phyloP scores from a whole-genome alignment of 768 basidiomycete species.

The Amanita rimosa region DNA sequence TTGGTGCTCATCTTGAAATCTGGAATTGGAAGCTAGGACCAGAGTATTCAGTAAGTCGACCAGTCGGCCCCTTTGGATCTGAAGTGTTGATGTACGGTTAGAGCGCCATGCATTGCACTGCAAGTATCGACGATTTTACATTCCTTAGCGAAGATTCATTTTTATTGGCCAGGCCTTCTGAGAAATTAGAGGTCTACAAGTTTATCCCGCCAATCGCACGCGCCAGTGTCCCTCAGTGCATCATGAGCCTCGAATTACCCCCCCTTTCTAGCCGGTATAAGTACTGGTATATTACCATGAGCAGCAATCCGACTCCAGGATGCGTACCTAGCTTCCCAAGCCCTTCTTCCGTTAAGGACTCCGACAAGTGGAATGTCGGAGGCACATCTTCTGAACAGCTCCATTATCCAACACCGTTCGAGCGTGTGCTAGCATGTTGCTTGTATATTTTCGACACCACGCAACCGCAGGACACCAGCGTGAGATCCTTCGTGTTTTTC shows the following conservation, averaged over 20 bases:
- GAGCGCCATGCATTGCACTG: conserved; percentile 28
- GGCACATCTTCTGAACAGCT: conserved; percentile 16
- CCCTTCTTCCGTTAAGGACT: not conserved
- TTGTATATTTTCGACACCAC: conserved; percentile 30
- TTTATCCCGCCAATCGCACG: conserved; percentile 26
- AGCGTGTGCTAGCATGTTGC: conserved; percentile 39
- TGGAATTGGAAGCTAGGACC: conserved; percentile 37
- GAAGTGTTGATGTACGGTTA: conserved; percentile 9
- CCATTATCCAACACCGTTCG: conserved; percentile 34
- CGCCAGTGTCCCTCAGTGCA: conserved; percentile 19
- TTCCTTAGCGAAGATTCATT: conserved; percentile 35
- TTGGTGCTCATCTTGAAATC: conserved; percentile 35
- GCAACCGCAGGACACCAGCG: conserved; percentile 11
- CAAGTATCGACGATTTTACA: conserved; percentile 43
- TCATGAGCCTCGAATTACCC: conserved; percentile 31
- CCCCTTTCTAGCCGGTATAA: conserved; percentile 29
- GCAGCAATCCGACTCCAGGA: conserved; percentile 37
- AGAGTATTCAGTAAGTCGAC: conserved; percentile 26
- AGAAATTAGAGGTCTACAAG: conserved; percentile 36
- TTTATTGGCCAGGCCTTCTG: conserved; percentile 34
- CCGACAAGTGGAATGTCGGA: conserved; percentile 2
- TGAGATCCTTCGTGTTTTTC: conserved; percentile 40
- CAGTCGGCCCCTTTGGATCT: not conserved
- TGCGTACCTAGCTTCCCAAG: conserved; percentile 19
- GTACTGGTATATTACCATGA: conserved; percentile 46